Evolutionary conservation across 495 filamentous ascomycete species (phyloP), one percentile per base, ranked within the genome.

Genomic region (Trypethelium eluteriae): DNA sequence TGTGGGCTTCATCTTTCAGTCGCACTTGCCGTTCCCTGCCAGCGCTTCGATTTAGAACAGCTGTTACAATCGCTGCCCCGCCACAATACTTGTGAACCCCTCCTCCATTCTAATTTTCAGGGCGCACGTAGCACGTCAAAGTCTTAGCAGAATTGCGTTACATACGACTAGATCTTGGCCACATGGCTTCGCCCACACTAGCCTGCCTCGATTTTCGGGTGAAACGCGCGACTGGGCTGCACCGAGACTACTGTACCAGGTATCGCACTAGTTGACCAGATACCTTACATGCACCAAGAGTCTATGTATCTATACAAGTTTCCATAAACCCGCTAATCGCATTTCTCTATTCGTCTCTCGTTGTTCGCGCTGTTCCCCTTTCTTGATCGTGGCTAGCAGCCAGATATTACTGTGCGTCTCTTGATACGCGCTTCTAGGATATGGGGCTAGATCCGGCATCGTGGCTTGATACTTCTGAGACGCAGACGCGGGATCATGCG

Each of bases 401-500:
- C 7, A 44, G 41, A 44, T 25, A 25, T 25, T 25, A 25, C 25
- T 25, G 25, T 25, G 25, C 25, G 25, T 25, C 25, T 25, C 25
- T 25, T 25, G 25, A 25, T 25, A 25, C 25, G 25, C 25, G 7
- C 14, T 44, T 14, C 41, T 14, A 44, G 41, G 7, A 14, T 44
- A 44, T 44, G 7, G 6, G 41, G 0, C 6, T 44, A 14, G 41
- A 7, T 44, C 41, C 41, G 14, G 25, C 14, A 44, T 14, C 14
- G 3, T 36, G 7, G 11, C 32, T 35, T 9, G 53, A 11, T 11
- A 7, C 5, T 59, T 9, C 18, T 59, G 53, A 59, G 36, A 59
- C 53, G 7, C 36, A 59, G 25, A 59, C 32, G 53, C 53, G 53
- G 53, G 53, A 59, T 18, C 11, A 59, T 59, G 53, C 53, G 53